These are phyloP conservation scores for Paramecium bursaria DNA, from an alignment of 73 alveolate genomes.

Conservation along the genomic window DNA sequence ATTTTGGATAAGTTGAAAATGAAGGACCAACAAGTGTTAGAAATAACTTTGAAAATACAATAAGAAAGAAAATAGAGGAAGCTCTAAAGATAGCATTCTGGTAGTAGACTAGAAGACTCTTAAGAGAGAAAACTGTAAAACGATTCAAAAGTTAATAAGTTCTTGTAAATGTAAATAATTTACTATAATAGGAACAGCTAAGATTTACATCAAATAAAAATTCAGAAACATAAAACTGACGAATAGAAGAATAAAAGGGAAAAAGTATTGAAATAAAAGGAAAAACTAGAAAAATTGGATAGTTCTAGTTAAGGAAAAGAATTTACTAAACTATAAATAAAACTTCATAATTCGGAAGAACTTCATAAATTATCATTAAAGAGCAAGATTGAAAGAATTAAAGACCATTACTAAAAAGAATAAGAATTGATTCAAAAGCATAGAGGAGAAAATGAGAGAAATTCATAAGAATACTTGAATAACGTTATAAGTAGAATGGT, in stretches of 20 bases:
- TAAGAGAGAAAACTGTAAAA: not conserved
- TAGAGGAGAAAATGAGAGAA: not conserved
- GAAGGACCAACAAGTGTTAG: conserved; percentile 22
- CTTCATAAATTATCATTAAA: not conserved
- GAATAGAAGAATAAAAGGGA: conserved; percentile 36
- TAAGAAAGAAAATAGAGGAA: conserved; percentile 11
- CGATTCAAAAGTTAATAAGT: not conserved
- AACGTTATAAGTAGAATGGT: conserved; percentile 29
- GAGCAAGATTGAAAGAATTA: conserved; percentile 19
- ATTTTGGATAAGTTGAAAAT: conserved; percentile 30
- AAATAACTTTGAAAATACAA: not conserved
- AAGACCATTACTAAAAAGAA: conserved; percentile 19
- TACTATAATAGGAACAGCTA: not conserved
- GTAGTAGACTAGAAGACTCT: conserved; percentile 10
- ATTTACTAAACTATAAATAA: not conserved
- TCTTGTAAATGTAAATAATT: not conserved
- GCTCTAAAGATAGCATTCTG: too few relatives aligned
- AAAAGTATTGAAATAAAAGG: conserved; percentile 13
- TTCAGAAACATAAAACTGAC: not conserved
- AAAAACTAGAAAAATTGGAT: conserved; percentile 7
- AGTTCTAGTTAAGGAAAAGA: not conserved
- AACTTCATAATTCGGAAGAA: conserved; percentile 6
- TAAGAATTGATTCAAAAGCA: conserved; percentile 26
- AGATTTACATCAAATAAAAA: conserved; percentile 25
- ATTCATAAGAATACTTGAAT: conserved; percentile 49